Evolutionary conservation across 192 early-diverging fungal genomes (phyloP), one percentile per base, ranked within the genome.

Genomic region (Gonapodya prolifera): DNA sequence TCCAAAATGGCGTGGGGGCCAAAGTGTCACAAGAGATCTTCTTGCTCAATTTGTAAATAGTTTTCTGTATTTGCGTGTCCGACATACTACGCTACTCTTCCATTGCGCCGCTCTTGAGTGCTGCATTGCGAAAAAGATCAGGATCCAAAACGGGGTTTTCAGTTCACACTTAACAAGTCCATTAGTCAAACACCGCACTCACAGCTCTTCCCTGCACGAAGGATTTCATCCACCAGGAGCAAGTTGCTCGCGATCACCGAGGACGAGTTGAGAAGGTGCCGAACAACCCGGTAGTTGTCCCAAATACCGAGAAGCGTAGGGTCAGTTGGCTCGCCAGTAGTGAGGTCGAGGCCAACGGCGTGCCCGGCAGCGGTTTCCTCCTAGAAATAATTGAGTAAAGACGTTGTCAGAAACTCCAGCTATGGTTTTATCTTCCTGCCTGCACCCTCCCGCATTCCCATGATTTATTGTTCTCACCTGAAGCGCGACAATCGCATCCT

Each of bases 231-330:
- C 0, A 99, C 96, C 30, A 98, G 86, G 77, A 99, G 86, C 81
- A 99, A 90, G 85, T 99, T 99, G 79, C 92, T 93, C 1, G 96
- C 96, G 84, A 99, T 98, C n/a, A 98, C 96, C 61, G 98, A 92
- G 86, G 93, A 95, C 80, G 94, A 97, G 82, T 98, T 93, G 75
- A 99, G 87, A 93, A 98, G 91, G 83, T 98, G 94, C 34, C 95
- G 89, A 77, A 95, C 87, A 69, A 99, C 98, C 61, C 96, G 92
- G 88, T 98, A 98, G 87, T 98, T 98, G 83, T 98, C 95, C 94
- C 94, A 98, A 76, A 99, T 94, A 69, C 98, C 98, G 82, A 98
- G 94, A 36, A 90, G 82, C 70, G 88, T 83, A 0, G 98, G 98
- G 78, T 99, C 96, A 82, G 96, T 81, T 34, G 94, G 91, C 80